Evolutionary conservation across 371 early-diverging fungal species (phyloP).

Genomic region (Mortierella sp.): DNA sequence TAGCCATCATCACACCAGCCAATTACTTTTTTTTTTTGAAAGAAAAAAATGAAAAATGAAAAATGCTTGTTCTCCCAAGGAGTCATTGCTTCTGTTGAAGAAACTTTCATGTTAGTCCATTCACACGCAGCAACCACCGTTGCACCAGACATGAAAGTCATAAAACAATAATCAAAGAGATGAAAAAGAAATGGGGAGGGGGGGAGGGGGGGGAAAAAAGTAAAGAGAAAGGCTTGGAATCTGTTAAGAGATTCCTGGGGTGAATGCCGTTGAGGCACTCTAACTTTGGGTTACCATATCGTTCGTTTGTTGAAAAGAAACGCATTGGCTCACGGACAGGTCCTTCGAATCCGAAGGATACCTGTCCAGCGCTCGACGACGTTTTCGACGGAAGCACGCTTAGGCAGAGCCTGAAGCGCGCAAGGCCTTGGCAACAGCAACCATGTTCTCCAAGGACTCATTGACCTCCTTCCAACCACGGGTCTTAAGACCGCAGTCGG

Average conservation of each 20-base stretch:
- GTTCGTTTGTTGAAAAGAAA: slow-evolving; percentile 57
- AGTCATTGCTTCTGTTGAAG: slow-evolving; percentile 53
- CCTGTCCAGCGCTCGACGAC: slow-evolving; percentile 10
- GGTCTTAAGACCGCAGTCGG: slow-evolving; percentile 98
- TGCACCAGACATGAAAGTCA: slow-evolving; percentile 27
- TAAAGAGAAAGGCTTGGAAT: slow-evolving; percentile 29
- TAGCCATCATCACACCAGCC: slow-evolving; percentile 18
- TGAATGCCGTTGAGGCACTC: slow-evolving; percentile 56
- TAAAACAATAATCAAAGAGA: slow-evolving; percentile 22
- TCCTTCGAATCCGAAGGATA: background rate
- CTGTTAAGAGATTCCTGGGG: slow-evolving; percentile 55
- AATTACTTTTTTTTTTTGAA: slow-evolving; percentile 27
- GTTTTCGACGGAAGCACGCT: slow-evolving; percentile 13
- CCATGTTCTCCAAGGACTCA: slow-evolving; percentile 87
- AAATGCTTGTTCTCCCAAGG: slow-evolving; percentile 4
- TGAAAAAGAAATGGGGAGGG: slow-evolving; percentile 8
- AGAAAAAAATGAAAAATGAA: slow-evolving; percentile 2
- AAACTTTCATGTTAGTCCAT: slow-evolving; percentile 52
- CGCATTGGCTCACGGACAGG: slow-evolving; percentile 52
- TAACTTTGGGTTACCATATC: slow-evolving; percentile 52
- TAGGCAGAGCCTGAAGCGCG: slow-evolving; percentile 55
- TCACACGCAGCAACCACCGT: too few relatives aligned
- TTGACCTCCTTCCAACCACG: slow-evolving; percentile 94
- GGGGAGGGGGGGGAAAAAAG: slow-evolving; percentile 4
- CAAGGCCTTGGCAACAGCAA: slow-evolving; percentile 80